A percentile compares a stretch with the other conserved stretches of the same genome.
These are phyloP conservation scores for Waltergamsia citrina DNA, from an alignment of 2,329 filamentous ascomycete species.

Conservation along the genomic window DNA sequence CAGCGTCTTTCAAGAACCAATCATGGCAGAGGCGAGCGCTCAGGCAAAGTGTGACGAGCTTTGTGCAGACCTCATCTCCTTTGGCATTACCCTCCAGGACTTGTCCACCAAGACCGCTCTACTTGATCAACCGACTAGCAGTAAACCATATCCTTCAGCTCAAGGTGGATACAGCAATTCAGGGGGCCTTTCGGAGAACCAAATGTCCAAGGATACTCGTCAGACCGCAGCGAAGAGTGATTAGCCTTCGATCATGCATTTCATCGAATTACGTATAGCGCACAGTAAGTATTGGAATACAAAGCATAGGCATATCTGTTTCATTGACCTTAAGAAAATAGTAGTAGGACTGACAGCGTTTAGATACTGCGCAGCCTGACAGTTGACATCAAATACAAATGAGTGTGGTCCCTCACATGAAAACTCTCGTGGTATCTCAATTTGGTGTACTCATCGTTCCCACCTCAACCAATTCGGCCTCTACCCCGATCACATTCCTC, in stretches of 20 bases:
- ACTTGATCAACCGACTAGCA: not conserved
- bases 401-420: not conserved
- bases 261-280: not conserved
- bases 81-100: constrained; percentile 24
- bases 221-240: too few species aligned
- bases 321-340: not conserved
- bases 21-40: too few species aligned
- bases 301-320: not conserved
- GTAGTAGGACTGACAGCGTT: not conserved
- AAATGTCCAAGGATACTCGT: too few species aligned
- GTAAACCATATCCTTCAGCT: not conserved
- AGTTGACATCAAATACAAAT: not conserved
- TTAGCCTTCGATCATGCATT: not conserved
- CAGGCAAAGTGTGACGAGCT: constrained; percentile 15
- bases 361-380: not conserved
- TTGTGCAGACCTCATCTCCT: constrained; percentile 24
- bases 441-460: not conserved
- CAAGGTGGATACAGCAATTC: not conserved
- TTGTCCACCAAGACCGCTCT: constrained; percentile 7
- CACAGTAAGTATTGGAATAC: not conserved
- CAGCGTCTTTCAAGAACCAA: constrained; percentile 5
- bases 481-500: constrained; percentile 44
- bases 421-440: constrained; percentile 2
- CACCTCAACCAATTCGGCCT: constrained; percentile 18
- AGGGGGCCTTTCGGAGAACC: not conserved